Evolutionary conservation across 305 asterid genomes (phyloP).

Genomic region (Withania somnifera): DNA sequence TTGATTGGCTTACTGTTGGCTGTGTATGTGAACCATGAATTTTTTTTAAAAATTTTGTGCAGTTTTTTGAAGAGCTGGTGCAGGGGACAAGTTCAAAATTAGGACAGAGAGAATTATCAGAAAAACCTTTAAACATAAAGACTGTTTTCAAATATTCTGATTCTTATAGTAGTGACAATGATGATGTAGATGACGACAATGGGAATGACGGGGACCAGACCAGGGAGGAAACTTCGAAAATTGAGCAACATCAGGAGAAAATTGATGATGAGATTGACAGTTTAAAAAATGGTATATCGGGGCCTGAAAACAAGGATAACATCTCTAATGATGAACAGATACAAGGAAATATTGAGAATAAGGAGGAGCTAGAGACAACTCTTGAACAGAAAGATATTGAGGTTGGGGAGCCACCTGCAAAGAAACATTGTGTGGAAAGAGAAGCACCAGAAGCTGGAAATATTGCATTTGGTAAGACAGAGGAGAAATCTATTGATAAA

Average conservation of each 20-base stretch:
- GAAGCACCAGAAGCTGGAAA: constrained; percentile 19
- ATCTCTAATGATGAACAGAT: constrained; percentile 20
- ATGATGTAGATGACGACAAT: constrained; percentile 21
- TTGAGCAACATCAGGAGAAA: constrained; percentile 14
- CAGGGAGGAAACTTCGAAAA: constrained; percentile 11
- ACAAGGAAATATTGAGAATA: constrained; percentile 14
- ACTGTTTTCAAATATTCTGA: constrained; percentile 60
- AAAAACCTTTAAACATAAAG: constrained; percentile 56
- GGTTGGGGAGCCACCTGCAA: constrained; percentile 47
- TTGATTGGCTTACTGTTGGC: not conserved
- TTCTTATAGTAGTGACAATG: constrained; percentile 44
- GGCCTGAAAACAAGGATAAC: constrained; percentile 22
- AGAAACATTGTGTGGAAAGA: constrained; percentile 42
- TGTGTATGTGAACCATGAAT: not conserved
- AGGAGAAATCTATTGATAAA: constrained; percentile 63
- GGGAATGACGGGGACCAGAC: constrained; percentile 9
- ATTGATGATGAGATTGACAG: constrained; percentile 9
- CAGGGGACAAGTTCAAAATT: constrained; percentile 36
- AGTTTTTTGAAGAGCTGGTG: constrained; percentile 79
- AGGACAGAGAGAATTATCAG: constrained; percentile 25
- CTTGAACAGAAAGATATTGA: constrained; percentile 32
- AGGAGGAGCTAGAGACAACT: constrained; percentile 23
- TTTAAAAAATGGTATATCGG: constrained; percentile 6
- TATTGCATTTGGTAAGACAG: constrained; percentile 20
- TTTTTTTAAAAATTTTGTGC: constrained; percentile 1